Evolutionary conservation across 306 rosid species (phyloP), one percentile per base, ranked within the genome.

Genomic region (Prunus padus): DNA sequence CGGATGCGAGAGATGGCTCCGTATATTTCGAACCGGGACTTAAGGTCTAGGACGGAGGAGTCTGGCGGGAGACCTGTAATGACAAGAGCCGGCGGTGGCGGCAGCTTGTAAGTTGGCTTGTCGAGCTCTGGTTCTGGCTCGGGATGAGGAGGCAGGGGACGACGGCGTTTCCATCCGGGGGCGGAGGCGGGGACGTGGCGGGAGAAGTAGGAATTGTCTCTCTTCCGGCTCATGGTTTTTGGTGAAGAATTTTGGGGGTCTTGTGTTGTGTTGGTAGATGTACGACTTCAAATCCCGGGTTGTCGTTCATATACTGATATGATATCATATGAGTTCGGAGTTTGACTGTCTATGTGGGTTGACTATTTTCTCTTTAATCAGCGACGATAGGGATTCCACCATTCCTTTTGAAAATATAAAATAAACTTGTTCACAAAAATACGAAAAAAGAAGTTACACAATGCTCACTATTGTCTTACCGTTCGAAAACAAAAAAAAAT

Each of bases 1-100:
- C 97, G 98, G 83, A 91, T 94, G 86, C 97, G 95, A 49, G 93
- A 86, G 72, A 91, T 91, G 57, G 91, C 46, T 47, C 98, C 97
- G 79, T 94, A 94, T 87, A 94, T 94, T 86, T 91, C 97, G 79
- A 94, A 94, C 37, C 98, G 94, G 63, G 96, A 88, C 78, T 94
- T 94, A 75, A 94, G 91, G 75, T 94, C 94, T 44, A 94, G 92
- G 30, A 94, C 97, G 4, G 98, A 94, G 86, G 94, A 91, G 80
- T 88, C 88, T 0, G 69, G 30, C 1, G 92, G 91, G 18, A 94
- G 98, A n/a, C 89, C 90, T 82, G 85, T 84, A 11, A 87, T 77
- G 44, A 94, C 84, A 40, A 94, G 80, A 8, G 91, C 98, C 15
- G 90, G 91, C 3, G 97, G 97, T 2, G 94, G 96, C 20, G 97